phyloP scores from a whole-genome alignment of 2,329 filamentous ascomycete genomes.

The Clarireedia hainanense region DNA sequence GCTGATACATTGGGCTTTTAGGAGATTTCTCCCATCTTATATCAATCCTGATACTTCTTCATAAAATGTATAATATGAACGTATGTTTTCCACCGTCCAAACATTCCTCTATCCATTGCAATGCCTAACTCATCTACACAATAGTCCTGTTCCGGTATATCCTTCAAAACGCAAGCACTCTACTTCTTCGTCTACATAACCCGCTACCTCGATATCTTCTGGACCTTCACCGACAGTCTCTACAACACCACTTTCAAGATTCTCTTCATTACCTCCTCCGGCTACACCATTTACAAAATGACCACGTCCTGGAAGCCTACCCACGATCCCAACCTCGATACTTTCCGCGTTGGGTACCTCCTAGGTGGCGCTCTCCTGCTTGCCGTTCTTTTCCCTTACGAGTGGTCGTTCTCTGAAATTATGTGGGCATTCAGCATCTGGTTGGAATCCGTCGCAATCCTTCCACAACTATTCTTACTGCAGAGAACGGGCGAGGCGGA shows the following conservation, averaged over 20 bases:
- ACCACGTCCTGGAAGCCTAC: slow-evolving; percentile 95
- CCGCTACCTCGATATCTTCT: slow-evolving; percentile 89
- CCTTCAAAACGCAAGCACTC: slow-evolving; percentile 95
- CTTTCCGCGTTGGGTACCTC: slow-evolving; percentile 93
- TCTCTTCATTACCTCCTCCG: slow-evolving; percentile 81
- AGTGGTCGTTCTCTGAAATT: slow-evolving; percentile 77
- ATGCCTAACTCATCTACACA: slow-evolving; percentile 6
- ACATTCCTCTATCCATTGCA: not conserved
- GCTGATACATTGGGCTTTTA: slow-evolving; percentile 31
- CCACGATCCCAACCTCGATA: slow-evolving; percentile 93
- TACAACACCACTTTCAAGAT: slow-evolving; percentile 97
- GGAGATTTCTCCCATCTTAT: slow-evolving; percentile 92
- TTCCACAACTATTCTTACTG: slow-evolving; percentile 96
- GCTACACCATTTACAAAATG: slow-evolving; percentile 98
- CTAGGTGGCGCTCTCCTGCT: slow-evolving; percentile 72
- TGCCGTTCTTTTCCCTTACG: slow-evolving; percentile 75
- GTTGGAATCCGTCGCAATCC: slow-evolving; percentile 92
- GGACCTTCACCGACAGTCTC: slow-evolving; percentile 58
- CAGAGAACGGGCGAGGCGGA: slow-evolving; percentile 96
- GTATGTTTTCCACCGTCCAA: slow-evolving; percentile 42
- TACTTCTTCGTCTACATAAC: slow-evolving; percentile 93
- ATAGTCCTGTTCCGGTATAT: slow-evolving; percentile 73
- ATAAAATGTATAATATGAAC: slow-evolving; percentile 92
- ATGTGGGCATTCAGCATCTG: slow-evolving; percentile 98
- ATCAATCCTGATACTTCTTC: slow-evolving; percentile 88